These are phyloP conservation scores for Fusarium avenaceum DNA, from an alignment of 2,329 filamentous ascomycete species.

Conservation along the genomic window DNA sequence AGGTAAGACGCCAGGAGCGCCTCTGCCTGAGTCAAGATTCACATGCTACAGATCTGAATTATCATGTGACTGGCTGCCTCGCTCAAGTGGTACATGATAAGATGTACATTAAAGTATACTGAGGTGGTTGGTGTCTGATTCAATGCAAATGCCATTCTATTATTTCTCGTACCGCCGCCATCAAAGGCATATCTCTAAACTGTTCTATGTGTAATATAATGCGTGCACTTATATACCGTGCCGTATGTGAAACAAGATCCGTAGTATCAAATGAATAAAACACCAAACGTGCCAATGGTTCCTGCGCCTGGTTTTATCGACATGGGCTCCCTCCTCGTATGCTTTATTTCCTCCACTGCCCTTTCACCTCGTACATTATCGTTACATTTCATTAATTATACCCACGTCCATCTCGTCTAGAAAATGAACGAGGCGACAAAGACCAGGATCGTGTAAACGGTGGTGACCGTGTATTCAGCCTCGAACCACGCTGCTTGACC, in stretches of 20 bases:
- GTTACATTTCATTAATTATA: constrained; percentile 46
- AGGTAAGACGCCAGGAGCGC: constrained; percentile 14
- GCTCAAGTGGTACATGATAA: too few species aligned
- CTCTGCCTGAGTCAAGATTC: constrained; percentile 29
- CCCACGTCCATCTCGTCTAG: constrained; percentile 5
- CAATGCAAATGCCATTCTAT: constrained; percentile 24
- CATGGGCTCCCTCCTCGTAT: constrained; percentile 10
- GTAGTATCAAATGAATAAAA: constrained; percentile 1
- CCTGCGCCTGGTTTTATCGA: constrained; percentile 12
- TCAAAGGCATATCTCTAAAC: constrained; percentile 6
- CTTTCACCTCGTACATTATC: constrained; percentile 38
- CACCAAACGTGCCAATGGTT: constrained; percentile 4
- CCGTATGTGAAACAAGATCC: constrained; percentile 5
- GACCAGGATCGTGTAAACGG: constrained; percentile 62
- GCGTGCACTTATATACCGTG: constrained; percentile 26
- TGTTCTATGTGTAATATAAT: constrained; percentile 20
- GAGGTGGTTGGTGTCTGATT: neutral
- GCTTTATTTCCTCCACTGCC: neutral
- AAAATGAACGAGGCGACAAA: constrained; percentile 61
- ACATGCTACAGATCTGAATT: constrained; percentile 1
- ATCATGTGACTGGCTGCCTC: neutral
- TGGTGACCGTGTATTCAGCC: constrained; percentile 66
- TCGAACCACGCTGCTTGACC: constrained; percentile 69
- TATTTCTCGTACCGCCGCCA: constrained; percentile 8
- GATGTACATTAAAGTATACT: neutral